These are phyloP conservation scores for Anastatica hierochuntica DNA, from an alignment of 345 rosid genomes.

Conservation along the genomic window DNA sequence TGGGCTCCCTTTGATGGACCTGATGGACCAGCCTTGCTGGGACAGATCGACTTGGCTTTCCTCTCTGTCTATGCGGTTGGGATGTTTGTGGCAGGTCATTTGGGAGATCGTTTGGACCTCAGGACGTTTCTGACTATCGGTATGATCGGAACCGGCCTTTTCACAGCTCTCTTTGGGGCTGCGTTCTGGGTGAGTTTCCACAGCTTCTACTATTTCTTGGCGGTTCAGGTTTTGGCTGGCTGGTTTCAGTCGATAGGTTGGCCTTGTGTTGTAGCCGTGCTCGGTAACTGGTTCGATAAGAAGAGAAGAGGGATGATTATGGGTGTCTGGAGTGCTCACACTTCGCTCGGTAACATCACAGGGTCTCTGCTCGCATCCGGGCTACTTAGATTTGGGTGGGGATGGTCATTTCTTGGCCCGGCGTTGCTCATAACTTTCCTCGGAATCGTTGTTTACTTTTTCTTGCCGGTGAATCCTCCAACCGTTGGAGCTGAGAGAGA, in stretches of 20 bases:
- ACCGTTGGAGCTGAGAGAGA: constrained; percentile 55
- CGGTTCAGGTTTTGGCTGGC: constrained; percentile 67
- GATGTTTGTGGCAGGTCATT: constrained; percentile 82
- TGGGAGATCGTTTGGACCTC: constrained; percentile 82
- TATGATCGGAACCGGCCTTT: constrained; percentile 82
- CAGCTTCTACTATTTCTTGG: constrained; percentile 56
- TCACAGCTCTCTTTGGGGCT: constrained; percentile 69
- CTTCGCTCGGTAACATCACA: constrained; percentile 77
- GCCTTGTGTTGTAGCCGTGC: constrained; percentile 97
- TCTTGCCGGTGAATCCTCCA: constrained; percentile 69
- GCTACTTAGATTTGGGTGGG: constrained; percentile 83
- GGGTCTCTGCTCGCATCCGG: constrained; percentile 78
- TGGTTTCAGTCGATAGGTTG: constrained; percentile 93
- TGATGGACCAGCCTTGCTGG: constrained; percentile 67
- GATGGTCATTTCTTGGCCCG: constrained; percentile 90
- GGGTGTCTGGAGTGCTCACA: constrained; percentile 99
- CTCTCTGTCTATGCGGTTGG: constrained; percentile 71
- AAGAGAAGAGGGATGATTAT: constrained; percentile 82
- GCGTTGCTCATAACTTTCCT: constrained; percentile 50
- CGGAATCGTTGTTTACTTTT: constrained; percentile 57
- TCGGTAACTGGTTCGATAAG: constrained; percentile 93
- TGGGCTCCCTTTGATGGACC: constrained; percentile 82
- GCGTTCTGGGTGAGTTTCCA: constrained; percentile 79
- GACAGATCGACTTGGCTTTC: constrained; percentile 83
- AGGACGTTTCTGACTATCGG: constrained; percentile 73